These are phyloP conservation scores for Podospora comata DNA, from an alignment of 495 filamentous ascomycete genomes.

Conservation along the genomic window DNA sequence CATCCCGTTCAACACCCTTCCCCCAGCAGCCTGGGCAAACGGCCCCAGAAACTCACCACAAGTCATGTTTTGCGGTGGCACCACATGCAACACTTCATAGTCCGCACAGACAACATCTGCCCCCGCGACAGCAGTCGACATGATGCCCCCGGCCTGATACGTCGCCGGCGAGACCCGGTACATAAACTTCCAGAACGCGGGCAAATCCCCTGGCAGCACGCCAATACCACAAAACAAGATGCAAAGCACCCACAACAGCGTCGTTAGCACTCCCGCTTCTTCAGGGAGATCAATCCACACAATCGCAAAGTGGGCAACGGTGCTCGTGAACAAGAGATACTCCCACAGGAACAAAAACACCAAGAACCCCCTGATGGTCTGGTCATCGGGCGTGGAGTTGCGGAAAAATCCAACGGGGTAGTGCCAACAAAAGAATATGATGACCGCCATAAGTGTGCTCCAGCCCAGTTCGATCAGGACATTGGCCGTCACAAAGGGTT, in stretches of 20 bases:
- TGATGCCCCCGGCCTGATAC: constrained; percentile 45
- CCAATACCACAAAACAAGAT: constrained; percentile 33
- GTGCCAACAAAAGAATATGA: constrained; percentile 57
- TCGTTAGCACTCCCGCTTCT: background rate
- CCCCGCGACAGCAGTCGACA: background rate
- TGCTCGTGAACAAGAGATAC: constrained; percentile 52
- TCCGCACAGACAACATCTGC: background rate
- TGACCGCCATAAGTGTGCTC: constrained; percentile 46
- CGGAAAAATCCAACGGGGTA: constrained; percentile 51
- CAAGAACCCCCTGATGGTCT: constrained; percentile 18
- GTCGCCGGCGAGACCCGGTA: constrained; percentile 54
- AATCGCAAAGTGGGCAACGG: constrained; percentile 47
- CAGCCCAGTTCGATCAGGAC: constrained; percentile 55
- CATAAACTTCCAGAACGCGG: constrained; percentile 43
- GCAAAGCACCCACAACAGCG: background rate
- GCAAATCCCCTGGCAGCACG: constrained; percentile 40
- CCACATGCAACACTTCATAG: background rate
- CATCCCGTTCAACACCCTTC: background rate
- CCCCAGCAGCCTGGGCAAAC: background rate
- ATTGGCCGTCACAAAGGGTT: constrained; percentile 30
- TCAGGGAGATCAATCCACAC: background rate
- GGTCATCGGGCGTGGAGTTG: constrained; percentile 36
- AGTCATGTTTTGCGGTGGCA: background rate
- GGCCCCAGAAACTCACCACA: background rate
- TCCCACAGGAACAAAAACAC: constrained; percentile 42